A percentile compares a stretch with the other conserved stretches of the same genome.
Conservation (phyloP, 129 eudicot species). For the Pseudognaphalium luteoalbum region DNA sequence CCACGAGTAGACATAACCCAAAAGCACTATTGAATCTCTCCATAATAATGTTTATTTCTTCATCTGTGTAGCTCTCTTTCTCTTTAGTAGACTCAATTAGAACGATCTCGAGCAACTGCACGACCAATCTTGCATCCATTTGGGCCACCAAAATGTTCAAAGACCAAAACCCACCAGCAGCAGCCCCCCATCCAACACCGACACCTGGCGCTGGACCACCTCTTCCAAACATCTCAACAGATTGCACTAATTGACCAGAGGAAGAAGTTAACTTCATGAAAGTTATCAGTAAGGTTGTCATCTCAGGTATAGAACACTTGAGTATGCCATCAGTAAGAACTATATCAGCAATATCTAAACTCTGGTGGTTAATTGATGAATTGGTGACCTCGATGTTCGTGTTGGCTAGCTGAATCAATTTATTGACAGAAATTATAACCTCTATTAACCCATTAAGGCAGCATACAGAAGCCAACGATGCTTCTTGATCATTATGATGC, state of each 20-base stretch:
- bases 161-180: slow-evolving; percentile 95
- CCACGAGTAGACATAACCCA: slow-evolving; percentile 46
- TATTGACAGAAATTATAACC: slow-evolving; percentile 48
- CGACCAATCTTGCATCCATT: slow-evolving; percentile 64
- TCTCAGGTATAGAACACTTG: slow-evolving; percentile 39
- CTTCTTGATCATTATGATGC: slow-evolving; percentile 48
- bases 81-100: slow-evolving; percentile 27
- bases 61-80: slow-evolving; percentile 27
- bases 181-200: slow-evolving; percentile 94
- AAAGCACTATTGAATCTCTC: slow-evolving; percentile 59
- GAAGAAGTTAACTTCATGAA: slow-evolving; percentile 48
- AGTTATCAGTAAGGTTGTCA: slow-evolving; percentile 45
- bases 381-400: slow-evolving; percentile 24
- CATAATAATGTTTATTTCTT: slow-evolving; percentile 38
- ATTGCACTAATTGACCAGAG: slow-evolving; percentile 44
- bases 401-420: slow-evolving; percentile 54
- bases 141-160: slow-evolving; percentile 57
- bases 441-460: slow-evolving; percentile 65
- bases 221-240: slow-evolving; percentile 74
- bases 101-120: slow-evolving; percentile 51
- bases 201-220: slow-evolving; percentile 99
- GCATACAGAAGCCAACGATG: slow-evolving; percentile 66
- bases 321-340: slow-evolving; percentile 67
- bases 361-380: slow-evolving; percentile 22
- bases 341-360: slow-evolving; percentile 43